phyloP scores from a whole-genome alignment of 805 yeast species.

The Candida oleophila region DNA sequence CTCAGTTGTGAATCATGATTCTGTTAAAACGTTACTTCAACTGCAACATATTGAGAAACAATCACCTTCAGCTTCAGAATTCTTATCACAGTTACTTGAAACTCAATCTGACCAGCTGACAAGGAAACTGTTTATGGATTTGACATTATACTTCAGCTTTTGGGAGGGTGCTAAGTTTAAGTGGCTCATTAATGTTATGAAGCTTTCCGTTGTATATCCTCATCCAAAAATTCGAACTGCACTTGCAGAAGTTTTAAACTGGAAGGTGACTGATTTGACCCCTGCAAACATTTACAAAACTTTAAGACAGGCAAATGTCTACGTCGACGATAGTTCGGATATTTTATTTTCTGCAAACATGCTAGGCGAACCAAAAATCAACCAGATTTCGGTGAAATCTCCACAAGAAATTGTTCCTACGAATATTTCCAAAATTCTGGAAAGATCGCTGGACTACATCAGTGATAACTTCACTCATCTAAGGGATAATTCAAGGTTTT shows the following conservation, averaged over 20 bases:
- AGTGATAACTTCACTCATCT: slow-evolving; percentile 33
- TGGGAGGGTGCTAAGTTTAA: slow-evolving; percentile 30
- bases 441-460: neutral
- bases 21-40: slow-evolving; percentile 4
- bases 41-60: slow-evolving; percentile 9
- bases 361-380: slow-evolving; percentile 17
- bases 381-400: slow-evolving; percentile 18
- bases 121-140: slow-evolving; percentile 21
- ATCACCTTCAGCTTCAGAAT: slow-evolving; percentile 8
- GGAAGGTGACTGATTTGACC: neutral
- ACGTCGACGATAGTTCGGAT: slow-evolving; percentile 17
- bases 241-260: neutral
- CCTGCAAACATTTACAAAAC: neutral
- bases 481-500: slow-evolving; percentile 13
- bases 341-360: slow-evolving; percentile 26
- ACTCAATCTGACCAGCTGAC: slow-evolving; percentile 5
- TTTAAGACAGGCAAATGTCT: neutral
- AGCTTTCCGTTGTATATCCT: slow-evolving; percentile 31
- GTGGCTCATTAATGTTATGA: slow-evolving; percentile 26
- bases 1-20: slow-evolving; percentile 15
- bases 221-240: slow-evolving; percentile 17
- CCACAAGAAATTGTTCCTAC: slow-evolving; percentile 16
- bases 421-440: neutral
- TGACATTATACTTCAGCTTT: slow-evolving; percentile 24
- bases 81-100: slow-evolving; percentile 9